These are phyloP conservation scores for Saxophila tyrrhenica DNA, from an alignment of 495 filamentous ascomycete genomes.

Conservation along the genomic window DNA sequence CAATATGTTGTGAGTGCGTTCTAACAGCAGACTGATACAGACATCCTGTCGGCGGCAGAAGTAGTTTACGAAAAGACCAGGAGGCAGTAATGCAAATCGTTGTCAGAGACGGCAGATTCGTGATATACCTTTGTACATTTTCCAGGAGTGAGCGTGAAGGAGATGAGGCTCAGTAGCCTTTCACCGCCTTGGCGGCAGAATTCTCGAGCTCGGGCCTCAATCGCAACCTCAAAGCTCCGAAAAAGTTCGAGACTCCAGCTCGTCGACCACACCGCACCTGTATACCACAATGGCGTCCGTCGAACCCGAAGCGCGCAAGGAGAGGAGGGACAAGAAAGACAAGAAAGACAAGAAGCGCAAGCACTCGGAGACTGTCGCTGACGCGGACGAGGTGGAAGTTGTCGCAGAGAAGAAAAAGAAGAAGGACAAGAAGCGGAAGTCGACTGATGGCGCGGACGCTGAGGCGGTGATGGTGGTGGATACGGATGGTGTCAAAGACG, in stretches of 20 bases:
- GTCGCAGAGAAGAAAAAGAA: constrained; percentile 54
- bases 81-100: no score
- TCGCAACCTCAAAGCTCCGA: not conserved
- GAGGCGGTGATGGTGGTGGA: constrained; percentile 6
- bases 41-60: no score
- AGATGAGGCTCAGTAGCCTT: not conserved
- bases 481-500: constrained; percentile 4
- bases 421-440: constrained; percentile 38
- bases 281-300: not conserved
- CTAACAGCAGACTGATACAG: no score
- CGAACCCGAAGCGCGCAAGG: not conserved
- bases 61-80: no score
- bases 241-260: not conserved
- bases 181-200: not conserved
- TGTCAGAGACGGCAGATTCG: no score
- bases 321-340: constrained; percentile 60
- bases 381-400: not conserved
- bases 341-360: constrained; percentile 48
- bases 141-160: no score
- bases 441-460: not conserved
- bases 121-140: no score
- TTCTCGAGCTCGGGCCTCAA: not conserved
- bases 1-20: no score
- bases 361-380: not conserved
- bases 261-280: not conserved